phyloP scores from a whole-genome alignment of 1,284 basidiomycete species.

The Boletellus deceptivus region DNA sequence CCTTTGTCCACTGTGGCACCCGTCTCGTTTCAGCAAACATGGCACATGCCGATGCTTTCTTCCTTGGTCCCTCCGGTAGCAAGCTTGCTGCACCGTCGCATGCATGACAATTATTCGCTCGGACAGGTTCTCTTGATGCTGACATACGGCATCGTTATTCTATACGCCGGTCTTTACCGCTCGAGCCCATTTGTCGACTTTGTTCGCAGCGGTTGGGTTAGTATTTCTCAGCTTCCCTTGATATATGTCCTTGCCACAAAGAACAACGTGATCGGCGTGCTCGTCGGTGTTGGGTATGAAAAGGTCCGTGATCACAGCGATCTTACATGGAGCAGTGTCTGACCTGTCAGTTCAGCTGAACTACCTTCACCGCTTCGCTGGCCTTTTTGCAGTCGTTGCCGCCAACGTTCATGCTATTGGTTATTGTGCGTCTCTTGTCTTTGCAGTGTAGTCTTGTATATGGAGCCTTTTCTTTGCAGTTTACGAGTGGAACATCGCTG shows the following conservation, averaged over 20 bases:
- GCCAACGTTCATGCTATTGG: constrained; percentile 69
- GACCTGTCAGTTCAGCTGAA: constrained; percentile 53
- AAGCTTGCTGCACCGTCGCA: constrained; percentile 36
- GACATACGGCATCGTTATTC: constrained; percentile 45
- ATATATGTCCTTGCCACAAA: constrained; percentile 70
- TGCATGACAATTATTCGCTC: constrained; percentile 51
- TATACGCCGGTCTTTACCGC: constrained; percentile 50
- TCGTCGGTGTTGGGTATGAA: constrained; percentile 73
- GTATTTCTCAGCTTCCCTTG: constrained; percentile 68
- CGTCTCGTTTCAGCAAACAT: constrained; percentile 28
- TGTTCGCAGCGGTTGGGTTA: constrained; percentile 60
- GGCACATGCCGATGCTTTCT: constrained; percentile 46
- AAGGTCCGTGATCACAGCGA: constrained; percentile 44
- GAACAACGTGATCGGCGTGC: constrained; percentile 64
- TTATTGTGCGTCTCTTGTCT: constrained; percentile 45
- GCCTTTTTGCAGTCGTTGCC: constrained; percentile 56
- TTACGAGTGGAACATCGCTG: constrained; percentile 54
- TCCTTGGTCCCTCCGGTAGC: constrained; percentile 41
- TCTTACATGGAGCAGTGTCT: background rate
- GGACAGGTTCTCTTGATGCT: constrained; percentile 49
- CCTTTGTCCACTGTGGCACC: constrained; percentile 16
- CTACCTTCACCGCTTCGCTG: constrained; percentile 74
- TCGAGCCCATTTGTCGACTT: constrained; percentile 56
- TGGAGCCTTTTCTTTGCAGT: constrained; percentile 37
- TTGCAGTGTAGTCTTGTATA: background rate